Evolutionary conservation across 2,329 filamentous ascomycete genomes (phyloP).

Genomic region (Eurotiales sp.): DNA sequence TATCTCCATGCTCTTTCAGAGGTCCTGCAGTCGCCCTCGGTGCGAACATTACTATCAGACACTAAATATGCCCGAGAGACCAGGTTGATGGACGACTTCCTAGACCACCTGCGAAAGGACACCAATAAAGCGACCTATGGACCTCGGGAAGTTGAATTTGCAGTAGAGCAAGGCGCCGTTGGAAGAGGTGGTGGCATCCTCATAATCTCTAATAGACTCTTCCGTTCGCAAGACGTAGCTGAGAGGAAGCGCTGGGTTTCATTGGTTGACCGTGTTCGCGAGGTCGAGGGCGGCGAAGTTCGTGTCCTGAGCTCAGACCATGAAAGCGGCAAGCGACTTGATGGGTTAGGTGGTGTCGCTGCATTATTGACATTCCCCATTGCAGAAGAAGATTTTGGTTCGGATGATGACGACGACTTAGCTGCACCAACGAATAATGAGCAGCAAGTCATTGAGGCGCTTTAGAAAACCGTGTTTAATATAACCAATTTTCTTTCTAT

Average conservation of each 20-base stretch:
- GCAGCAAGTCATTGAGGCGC: conserved; percentile 12
- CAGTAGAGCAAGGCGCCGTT: conserved; percentile 82
- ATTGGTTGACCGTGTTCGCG: conserved; percentile 83
- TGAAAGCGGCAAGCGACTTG: conserved; percentile 83
- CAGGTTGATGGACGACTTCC: conserved; percentile 77
- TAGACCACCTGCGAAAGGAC: conserved; percentile 71
- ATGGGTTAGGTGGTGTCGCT: conserved; percentile 80
- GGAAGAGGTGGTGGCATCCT: conserved; percentile 80
- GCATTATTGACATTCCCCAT: conserved; percentile 89
- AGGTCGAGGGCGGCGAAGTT: conserved; percentile 76
- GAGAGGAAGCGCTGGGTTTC: conserved; percentile 76
- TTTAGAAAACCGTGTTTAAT: neutral
- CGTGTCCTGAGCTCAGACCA: conserved; percentile 88
- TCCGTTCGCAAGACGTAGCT: conserved; percentile 74
- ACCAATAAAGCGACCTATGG: conserved; percentile 92
- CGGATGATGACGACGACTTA: conserved; percentile 31
- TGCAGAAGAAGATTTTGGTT: conserved; percentile 72
- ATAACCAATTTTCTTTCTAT: neutral
- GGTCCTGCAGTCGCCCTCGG: conserved; percentile 75
- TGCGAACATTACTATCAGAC: conserved; percentile 72
- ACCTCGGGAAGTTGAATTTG: conserved; percentile 72
- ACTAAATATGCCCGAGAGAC: conserved; percentile 87
- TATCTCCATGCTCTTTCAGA: conserved; percentile 86
- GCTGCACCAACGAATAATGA: neutral
- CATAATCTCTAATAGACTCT: conserved; percentile 81